Percentiles rank a stretch among this genome's conserved stretches.
Conservation (phyloP, 345 rosid genomes). For the Raphanus raphanistrum region DNA sequence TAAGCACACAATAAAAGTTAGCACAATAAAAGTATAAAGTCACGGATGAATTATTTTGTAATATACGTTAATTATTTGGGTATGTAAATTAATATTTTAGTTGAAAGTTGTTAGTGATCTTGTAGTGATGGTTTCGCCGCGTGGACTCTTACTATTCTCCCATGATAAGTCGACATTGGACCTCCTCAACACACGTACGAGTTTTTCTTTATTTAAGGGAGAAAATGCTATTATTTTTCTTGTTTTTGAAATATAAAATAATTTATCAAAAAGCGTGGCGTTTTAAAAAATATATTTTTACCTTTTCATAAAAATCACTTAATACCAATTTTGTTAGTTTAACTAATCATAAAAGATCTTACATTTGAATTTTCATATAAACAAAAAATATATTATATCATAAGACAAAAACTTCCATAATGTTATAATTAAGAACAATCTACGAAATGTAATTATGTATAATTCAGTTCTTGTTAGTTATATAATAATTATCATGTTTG, state of each 20-base stretch:
- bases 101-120: slow-evolving; percentile 30
- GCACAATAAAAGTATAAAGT: slow-evolving; percentile 30
- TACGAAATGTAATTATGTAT: neutral
- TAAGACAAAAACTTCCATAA: neutral
- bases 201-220: neutral
- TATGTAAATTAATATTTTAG: slow-evolving; percentile 14
- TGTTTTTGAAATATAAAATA: neutral
- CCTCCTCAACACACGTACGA: slow-evolving; percentile 28
- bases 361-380: neutral
- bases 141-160: slow-evolving; percentile 30
- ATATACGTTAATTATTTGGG: neutral
- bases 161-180: slow-evolving; percentile 22
- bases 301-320: neutral
- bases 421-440: neutral
- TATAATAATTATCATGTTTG: slow-evolving; percentile 1
- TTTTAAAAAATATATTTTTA: no score
- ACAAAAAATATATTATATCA: neutral
- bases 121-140: slow-evolving; percentile 41
- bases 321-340: no score
- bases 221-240: neutral
- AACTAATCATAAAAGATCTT: neutral
- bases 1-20: slow-evolving; percentile 18
- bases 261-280: neutral
- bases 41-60: slow-evolving; percentile 15
- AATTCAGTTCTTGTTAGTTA: neutral